Evolutionary conservation across 371 early-diverging fungal genomes (phyloP), one percentile per base, ranked within the genome.

Genomic region (Mucor piriformis): DNA sequence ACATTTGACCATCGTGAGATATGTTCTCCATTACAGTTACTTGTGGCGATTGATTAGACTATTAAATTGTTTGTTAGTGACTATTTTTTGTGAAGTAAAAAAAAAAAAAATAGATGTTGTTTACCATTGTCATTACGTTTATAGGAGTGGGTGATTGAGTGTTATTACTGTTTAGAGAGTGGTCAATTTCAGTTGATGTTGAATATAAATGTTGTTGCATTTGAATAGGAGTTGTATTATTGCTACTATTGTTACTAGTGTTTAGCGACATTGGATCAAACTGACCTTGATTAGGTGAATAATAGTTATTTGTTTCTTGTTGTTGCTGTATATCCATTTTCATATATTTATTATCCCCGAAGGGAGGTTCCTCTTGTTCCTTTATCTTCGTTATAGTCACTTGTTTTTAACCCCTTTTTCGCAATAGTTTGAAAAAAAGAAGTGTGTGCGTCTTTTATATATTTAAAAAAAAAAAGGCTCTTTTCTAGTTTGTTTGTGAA

Each of bases 41-140:
- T 32, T 32, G 37, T 21, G 43, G 35, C 47, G 56, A 18, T 29
- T 27, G 35, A 25, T 56, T 56, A 25, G 25, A 20, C 55, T 55
- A 55, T 12, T 10, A 20, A 21, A 35, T 29, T 29, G 3, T 29
- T 29, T 29, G 29, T 29, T 29, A n/a, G n/a, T n/a, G n/a, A n/a
- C n/a, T n/a, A n/a, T 29, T 29, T 29, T 29, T 29, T 29, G 3
- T 29, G 29, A 7, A 29, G 29, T 29, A 7, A 35, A 21, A 20
- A 37, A 5, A 37, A 21, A 52, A 23, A n/a, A n/a, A n/a, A n/a
- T n/a, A n/a, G n/a, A n/a, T 20, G 6, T 35, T 24, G n/a, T 0
- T 15, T 37, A 48, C 33, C 57, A 57, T 47, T 18, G 47, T 35
- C 54, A 54, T 54, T n/a, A 54, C 40, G 27, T 54, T 40, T 16